These are phyloP conservation scores for Gastrolobium bilobum DNA, from an alignment of 306 rosid genomes.

Conservation along the genomic window DNA sequence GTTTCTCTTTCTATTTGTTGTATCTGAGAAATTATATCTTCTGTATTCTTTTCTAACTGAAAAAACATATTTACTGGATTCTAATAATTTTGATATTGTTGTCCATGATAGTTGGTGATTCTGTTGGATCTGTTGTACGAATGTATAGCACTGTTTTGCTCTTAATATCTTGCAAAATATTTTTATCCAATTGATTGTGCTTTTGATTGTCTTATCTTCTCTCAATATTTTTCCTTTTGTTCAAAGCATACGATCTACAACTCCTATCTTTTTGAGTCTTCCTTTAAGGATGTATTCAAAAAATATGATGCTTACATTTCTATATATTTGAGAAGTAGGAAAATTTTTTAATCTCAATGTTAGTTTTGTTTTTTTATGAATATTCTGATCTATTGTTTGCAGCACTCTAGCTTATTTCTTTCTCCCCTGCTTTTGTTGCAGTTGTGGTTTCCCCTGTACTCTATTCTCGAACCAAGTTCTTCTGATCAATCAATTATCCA, in stretches of 20 bases:
- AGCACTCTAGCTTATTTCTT: slow-evolving; percentile 32
- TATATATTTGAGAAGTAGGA: background rate
- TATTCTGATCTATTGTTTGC: background rate
- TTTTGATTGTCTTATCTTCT: background rate
- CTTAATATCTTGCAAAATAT: background rate
- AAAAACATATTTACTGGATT: background rate
- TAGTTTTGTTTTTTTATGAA: slow-evolving; percentile 19
- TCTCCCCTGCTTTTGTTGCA: slow-evolving; percentile 54
- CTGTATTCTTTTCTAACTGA: no score
- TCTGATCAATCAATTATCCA: slow-evolving; percentile 56
- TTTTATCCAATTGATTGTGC: background rate
- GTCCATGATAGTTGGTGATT: background rate
- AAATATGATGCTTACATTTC: background rate
- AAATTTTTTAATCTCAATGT: background rate
- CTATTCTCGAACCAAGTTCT: slow-evolving; percentile 59
- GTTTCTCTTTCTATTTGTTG: background rate
- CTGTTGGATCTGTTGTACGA: background rate
- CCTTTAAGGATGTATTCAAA: background rate
- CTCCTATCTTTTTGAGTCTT: background rate
- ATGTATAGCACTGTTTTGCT: no score
- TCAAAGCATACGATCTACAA: background rate
- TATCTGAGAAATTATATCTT: no score
- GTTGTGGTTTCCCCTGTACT: slow-evolving; percentile 93
- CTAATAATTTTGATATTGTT: background rate
- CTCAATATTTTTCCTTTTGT: background rate